Percentiles rank a stretch among this genome's conserved stretches.
These are phyloP conservation scores for Mycena maculata DNA, from an alignment of 768 basidiomycete genomes.

Conservation along the genomic window DNA sequence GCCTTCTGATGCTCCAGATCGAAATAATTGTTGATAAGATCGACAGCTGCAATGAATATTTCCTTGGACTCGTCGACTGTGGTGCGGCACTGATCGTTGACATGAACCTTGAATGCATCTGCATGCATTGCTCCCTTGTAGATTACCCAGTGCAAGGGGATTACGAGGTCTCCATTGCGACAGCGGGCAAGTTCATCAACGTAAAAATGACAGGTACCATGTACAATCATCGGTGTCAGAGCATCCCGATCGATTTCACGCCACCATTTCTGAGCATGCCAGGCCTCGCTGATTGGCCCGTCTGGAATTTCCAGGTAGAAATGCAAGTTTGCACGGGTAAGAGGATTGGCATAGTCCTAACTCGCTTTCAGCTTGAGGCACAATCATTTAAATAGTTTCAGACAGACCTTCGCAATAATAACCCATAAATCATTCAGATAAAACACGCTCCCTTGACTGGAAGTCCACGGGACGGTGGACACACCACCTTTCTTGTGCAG, in stretches of 20 bases:
- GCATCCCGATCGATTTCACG: constrained; percentile 9
- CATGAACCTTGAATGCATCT: constrained; percentile 9
- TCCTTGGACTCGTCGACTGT: not conserved
- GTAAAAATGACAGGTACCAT: constrained; percentile 8
- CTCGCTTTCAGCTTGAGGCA: not conserved
- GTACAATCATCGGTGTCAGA: constrained; percentile 8
- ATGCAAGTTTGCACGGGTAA: constrained; percentile 22
- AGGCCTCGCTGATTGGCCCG: constrained; percentile 3
- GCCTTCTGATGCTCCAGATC: constrained; percentile 9
- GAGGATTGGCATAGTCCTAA: constrained; percentile 27
- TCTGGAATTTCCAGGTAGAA: constrained; percentile 19
- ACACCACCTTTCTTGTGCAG: constrained; percentile 2
- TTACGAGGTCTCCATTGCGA: constrained; percentile 21
- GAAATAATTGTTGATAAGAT: not conserved
- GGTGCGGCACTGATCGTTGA: not conserved
- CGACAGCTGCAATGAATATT: not conserved
- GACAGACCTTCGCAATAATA: constrained; percentile 24
- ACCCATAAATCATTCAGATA: constrained; percentile 34
- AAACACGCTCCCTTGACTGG: constrained; percentile 29
- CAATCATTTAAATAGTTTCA: not conserved
- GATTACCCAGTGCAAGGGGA: constrained; percentile 36
- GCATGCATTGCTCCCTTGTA: constrained; percentile 7
- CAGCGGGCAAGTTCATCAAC: constrained; percentile 33
- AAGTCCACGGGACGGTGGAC: constrained; percentile 12
- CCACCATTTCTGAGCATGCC: constrained; percentile 16